Evolutionary conservation across 129 eudicot species (phyloP), one percentile per base, ranked within the genome.

Genomic region (Saussurea involucrata): DNA sequence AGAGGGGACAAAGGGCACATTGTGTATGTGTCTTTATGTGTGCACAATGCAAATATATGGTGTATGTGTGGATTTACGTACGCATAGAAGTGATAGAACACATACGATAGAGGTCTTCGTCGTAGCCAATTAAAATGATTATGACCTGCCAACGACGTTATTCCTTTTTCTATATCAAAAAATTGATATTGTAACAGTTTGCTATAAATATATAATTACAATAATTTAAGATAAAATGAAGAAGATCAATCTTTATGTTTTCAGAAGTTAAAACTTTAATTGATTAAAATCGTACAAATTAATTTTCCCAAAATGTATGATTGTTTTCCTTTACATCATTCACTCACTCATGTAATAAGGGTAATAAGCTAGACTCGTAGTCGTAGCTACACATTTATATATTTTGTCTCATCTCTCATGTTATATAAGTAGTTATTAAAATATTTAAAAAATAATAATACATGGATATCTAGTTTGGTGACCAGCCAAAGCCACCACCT

Each of bases 401-500:
- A 27, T 13, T 15, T 13, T 17, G 6, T 46, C 20, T 46, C 58
- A 46, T 17, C 1, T 46, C 20, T 46, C 58, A 46, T 46, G 7
- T 13, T n/a, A 53, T 53, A 53, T 53, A n/a, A 17, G 21, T 53
- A 53, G 5, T 29, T 11, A 15, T 61, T 34, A 12, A 63, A 37
- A 7, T 44, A 36, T 60, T 70, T 46, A 11, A 29, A 33, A 37
- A 8, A 63, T 6, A 79, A 46, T 70, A 63, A 44, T 49, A 82
- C 28, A 76, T 34, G 78, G 67, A 70, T 77, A 24, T 61, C 71
- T 77, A 66, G 83, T 82, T 82, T 77, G 86, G 82, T 82, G 82
- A 82, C 72, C 86, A 82, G 79, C 76, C 70, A 77, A 63, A 78
- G 86, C 84, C 86, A 82, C 75, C 69, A 63, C 79, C 75, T 77